Conservation (phyloP, 345 rosid genomes). For the Arabis hirsuta region DNA sequence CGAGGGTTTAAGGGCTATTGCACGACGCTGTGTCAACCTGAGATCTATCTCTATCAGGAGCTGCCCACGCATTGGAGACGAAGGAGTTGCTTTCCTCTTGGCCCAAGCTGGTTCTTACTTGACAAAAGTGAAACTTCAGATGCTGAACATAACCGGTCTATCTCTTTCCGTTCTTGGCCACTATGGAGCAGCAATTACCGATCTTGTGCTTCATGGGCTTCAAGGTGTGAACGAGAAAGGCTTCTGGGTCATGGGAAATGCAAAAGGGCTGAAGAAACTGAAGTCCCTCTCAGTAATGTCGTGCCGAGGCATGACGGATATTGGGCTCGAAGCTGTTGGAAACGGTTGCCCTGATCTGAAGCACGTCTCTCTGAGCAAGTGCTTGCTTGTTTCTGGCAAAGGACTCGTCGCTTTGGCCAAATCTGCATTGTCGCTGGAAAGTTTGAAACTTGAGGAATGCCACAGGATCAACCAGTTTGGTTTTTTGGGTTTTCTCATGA, state of each 20-base stretch:
- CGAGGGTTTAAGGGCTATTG: slow-evolving; percentile 78
- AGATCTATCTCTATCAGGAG: slow-evolving; percentile 72
- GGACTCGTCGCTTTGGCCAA: slow-evolving; percentile 79
- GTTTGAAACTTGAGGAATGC: slow-evolving; percentile 90
- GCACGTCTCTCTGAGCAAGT: slow-evolving; percentile 61
- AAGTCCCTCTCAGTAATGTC: slow-evolving; percentile 66
- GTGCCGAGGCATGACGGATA: slow-evolving; percentile 86
- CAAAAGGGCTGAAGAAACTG: slow-evolving; percentile 81
- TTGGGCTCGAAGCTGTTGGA: slow-evolving; percentile 74
- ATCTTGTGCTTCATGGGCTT: slow-evolving; percentile 71
- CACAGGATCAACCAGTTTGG: slow-evolving; percentile 91
- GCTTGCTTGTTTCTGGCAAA: slow-evolving; percentile 71
- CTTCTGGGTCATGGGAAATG: slow-evolving; percentile 96
- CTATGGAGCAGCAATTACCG: slow-evolving; percentile 77
- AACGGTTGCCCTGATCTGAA: slow-evolving; percentile 85
- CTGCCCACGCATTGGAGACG: slow-evolving; percentile 86
- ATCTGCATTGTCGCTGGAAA: slow-evolving; percentile 67
- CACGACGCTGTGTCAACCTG: slow-evolving; percentile 62
- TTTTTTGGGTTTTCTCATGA: slow-evolving; percentile 66
- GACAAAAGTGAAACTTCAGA: slow-evolving; percentile 79
- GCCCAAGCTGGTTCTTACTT: slow-evolving; percentile 59
- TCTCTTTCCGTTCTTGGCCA: slow-evolving; percentile 85
- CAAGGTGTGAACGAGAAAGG: slow-evolving; percentile 81
- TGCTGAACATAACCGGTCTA: slow-evolving; percentile 67
- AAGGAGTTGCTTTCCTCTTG: slow-evolving; percentile 78